Evolutionary conservation across 2,329 filamentous ascomycete species (phyloP), one percentile per base, ranked within the genome.

Genomic region (Pseudopyrenochaeta lycopersici): DNA sequence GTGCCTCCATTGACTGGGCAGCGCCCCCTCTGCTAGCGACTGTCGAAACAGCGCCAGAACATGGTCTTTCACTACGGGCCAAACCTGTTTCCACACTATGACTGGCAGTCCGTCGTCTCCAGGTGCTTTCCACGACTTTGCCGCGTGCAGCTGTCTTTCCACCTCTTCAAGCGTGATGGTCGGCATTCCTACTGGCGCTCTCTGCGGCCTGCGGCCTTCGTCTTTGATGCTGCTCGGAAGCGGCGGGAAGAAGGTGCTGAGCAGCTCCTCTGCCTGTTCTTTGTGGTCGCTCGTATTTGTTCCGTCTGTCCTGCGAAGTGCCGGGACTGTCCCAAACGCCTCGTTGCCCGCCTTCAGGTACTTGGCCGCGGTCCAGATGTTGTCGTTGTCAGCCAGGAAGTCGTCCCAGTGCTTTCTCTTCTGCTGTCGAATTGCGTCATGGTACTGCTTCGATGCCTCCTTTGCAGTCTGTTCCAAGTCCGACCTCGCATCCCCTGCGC

Each of bases 81-180:
- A 58, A 41, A 58, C 23, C 46, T 58, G 49, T 46, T 54, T 58
- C 54, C 46, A 58, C 18, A 54, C 51, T 31, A 40, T 41, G 32
- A 42, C 51, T 3, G 51, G 51, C 35, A 54, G 46, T 39, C 51
- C 51, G 41, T 54, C 41, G 30, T 49, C 45, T 32, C 51, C 46
- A 30, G 51, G 51, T 54, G 51, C 51, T 46, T 54, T 54, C 51
- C 46, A 54, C 36, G 51, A 40, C 42, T 49, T 54, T n/a, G 51
- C 46, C 32, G 46, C 51, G 40, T 47, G 38, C 27, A 54, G 39
- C 35, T 49, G 46, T 17, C 51, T 32, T 49, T 54, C 51, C 35
- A 54, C 33, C 31, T 49, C 45, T n/a, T 54, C 51, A 29, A 46
- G 33, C 29, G 42, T 46, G 49, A 52, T 52, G 49, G 49, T 36